These are phyloP conservation scores for Elasticomyces elasticus DNA, from an alignment of 495 filamentous ascomycete species.

Conservation along the genomic window DNA sequence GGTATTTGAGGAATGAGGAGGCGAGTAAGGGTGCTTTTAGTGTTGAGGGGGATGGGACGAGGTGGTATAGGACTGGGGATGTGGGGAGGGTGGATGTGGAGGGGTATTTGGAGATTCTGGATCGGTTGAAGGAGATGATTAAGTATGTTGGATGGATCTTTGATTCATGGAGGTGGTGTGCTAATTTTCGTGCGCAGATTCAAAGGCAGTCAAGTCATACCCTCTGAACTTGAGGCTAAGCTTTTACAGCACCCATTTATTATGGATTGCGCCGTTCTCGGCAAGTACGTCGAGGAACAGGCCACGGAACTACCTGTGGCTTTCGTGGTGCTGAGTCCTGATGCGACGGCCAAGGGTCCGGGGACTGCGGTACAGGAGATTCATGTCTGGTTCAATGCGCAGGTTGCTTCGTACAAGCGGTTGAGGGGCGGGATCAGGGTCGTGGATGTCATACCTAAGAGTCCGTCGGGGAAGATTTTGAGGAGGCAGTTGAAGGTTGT, in stretches of 20 bases:
- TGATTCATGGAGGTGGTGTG: not conserved
- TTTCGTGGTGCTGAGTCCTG: constrained; percentile 52
- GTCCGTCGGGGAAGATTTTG: constrained; percentile 73
- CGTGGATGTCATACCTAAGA: constrained; percentile 74
- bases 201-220: constrained; percentile 30
- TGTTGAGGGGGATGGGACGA: constrained; percentile 25
- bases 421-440: constrained; percentile 73
- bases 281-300: constrained; percentile 49
- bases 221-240: constrained; percentile 74
- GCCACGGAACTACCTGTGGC: constrained; percentile 72
- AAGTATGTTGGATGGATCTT: constrained; percentile 15
- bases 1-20: constrained; percentile 29
- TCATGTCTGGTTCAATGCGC: constrained; percentile 47
- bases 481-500: constrained; percentile 51
- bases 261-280: constrained; percentile 72
- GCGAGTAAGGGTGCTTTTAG: constrained; percentile 41
- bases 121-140: constrained; percentile 35
- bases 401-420: constrained; percentile 59
- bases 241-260: constrained; percentile 59
- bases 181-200: constrained; percentile 1
- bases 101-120: constrained; percentile 24
- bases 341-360: not conserved
- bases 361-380: constrained; percentile 53
- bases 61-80: constrained; percentile 32
- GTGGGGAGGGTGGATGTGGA: constrained; percentile 30